Percentiles rank a stretch among this genome's conserved stretches.
phyloP scores from a whole-genome alignment of 257 asterid species.

The Primulina huaijiensis region DNA sequence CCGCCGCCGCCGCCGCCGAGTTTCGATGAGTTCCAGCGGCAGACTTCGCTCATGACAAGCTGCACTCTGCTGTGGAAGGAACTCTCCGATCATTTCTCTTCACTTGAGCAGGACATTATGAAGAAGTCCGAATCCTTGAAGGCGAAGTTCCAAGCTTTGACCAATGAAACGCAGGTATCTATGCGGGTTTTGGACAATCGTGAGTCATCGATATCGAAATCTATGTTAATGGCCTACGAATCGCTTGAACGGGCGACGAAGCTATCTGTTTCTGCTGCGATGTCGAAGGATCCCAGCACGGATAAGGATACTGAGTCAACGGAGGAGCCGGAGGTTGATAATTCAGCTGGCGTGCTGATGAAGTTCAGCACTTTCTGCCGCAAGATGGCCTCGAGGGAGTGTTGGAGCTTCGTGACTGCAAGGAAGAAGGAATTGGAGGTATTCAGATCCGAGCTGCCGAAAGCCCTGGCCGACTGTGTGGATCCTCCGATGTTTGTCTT shows the following conservation, averaged over 20 bases:
- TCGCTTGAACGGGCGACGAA: conserved; percentile 38
- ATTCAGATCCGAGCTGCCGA: conserved; percentile 59
- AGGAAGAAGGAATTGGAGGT: conserved; percentile 81
- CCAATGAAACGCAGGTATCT: conserved; percentile 52
- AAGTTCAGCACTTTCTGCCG: conserved; percentile 55
- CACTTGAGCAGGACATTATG: conserved; percentile 79
- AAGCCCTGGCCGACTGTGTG: conserved; percentile 62
- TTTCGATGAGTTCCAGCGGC: conserved; percentile 95
- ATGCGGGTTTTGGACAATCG: conserved; percentile 62
- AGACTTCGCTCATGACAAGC: conserved; percentile 94
- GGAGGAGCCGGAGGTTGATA: conserved; percentile 56
- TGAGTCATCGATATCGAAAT: conserved; percentile 59
- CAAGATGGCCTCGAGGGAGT: conserved; percentile 61
- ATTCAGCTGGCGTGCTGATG: conserved; percentile 58
- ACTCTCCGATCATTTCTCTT: conserved; percentile 88
- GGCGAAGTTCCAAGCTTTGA: conserved; percentile 48
- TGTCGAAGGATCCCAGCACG: background rate
- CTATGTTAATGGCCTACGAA: conserved; percentile 53
- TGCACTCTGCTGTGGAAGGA: conserved; percentile 99
- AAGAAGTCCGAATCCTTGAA: conserved; percentile 63
- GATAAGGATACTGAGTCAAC: background rate
- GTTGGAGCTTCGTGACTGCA: conserved; percentile 66
- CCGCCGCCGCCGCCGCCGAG: conserved; percentile 47
- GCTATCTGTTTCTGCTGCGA: conserved; percentile 31
- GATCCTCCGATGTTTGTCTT: conserved; percentile 94